phyloP scores from a whole-genome alignment of 768 basidiomycete species.

The Porphyrellus cyaneotinctus region DNA sequence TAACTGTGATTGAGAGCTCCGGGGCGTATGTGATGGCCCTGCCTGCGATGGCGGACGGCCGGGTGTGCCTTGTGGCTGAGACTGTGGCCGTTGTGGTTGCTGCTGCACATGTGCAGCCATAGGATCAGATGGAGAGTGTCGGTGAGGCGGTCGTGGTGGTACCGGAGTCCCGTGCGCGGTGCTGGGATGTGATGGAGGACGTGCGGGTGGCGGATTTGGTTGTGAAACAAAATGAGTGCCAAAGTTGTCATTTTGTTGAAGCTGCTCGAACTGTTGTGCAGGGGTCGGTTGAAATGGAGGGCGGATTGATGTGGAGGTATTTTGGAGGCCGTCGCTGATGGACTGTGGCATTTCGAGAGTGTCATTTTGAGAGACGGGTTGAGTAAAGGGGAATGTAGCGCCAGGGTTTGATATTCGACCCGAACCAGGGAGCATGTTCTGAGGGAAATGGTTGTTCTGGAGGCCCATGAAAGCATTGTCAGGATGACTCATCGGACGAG shows the following conservation, averaged over 20 bases:
- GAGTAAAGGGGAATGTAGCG: slow-evolving; percentile 41
- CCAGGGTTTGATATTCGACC: slow-evolving; percentile 33
- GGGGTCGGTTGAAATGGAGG: slow-evolving; percentile 52
- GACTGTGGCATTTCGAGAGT: slow-evolving; percentile 43
- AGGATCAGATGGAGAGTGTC: slow-evolving; percentile 48
- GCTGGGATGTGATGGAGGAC: slow-evolving; percentile 44
- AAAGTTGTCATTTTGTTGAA: slow-evolving; percentile 40
- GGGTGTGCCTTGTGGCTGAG: slow-evolving; percentile 51
- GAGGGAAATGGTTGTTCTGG: slow-evolving; percentile 33
- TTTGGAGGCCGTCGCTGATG: slow-evolving; percentile 38
- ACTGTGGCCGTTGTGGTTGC: slow-evolving; percentile 52
- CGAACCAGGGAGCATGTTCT: slow-evolving; percentile 31
- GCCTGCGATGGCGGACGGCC: slow-evolving; percentile 50
- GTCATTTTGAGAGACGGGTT: slow-evolving; percentile 49
- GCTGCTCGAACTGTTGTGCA: slow-evolving; percentile 59
- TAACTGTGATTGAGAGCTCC: slow-evolving; percentile 34
- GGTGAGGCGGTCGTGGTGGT: slow-evolving; percentile 34
- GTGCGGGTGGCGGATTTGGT: slow-evolving; percentile 37
- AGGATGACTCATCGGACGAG: slow-evolving; percentile 43
- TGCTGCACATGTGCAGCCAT: slow-evolving; percentile 36
- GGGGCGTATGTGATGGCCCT: slow-evolving; percentile 48
- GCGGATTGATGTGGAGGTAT: slow-evolving; percentile 36
- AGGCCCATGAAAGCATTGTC: slow-evolving; percentile 45
- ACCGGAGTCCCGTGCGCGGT: slow-evolving; percentile 29
- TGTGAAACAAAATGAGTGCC: slow-evolving; percentile 34